phyloP scores from a whole-genome alignment of 2,329 filamentous ascomycete species.

The Cercospora sesami region DNA sequence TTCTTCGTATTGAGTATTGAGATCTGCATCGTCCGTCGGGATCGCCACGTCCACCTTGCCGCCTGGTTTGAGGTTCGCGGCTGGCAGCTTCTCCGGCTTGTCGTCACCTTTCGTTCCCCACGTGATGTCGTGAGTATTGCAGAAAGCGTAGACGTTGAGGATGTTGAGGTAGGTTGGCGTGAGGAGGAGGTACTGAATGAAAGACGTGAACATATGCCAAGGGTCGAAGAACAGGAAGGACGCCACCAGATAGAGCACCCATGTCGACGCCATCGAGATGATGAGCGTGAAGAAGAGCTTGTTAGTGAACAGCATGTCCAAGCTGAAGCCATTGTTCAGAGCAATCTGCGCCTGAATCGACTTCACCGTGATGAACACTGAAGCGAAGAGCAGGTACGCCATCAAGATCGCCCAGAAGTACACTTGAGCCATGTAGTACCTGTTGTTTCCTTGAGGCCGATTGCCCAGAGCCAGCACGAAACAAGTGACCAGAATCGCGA shows the following conservation, averaged over 20 bases:
- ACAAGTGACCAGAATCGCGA: slow-evolving; percentile 86
- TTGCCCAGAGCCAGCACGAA: slow-evolving; percentile 95
- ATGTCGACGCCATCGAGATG: slow-evolving; percentile 87
- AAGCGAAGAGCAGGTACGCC: slow-evolving; percentile 92
- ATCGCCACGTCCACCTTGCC: slow-evolving; percentile 90
- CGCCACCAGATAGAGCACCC: slow-evolving; percentile 86
- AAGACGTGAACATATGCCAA: slow-evolving; percentile 97
- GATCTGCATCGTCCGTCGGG: slow-evolving; percentile 85
- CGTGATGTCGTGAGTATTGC: slow-evolving; percentile 95
- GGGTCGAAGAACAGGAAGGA: slow-evolving; percentile 95
- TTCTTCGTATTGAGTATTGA: slow-evolving; percentile 91
- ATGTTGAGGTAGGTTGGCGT: slow-evolving; percentile 98
- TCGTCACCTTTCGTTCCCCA: slow-evolving; percentile 99
- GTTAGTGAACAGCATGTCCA: slow-evolving; percentile 78
- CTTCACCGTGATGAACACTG: slow-evolving; percentile 87
- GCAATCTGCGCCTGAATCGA: slow-evolving; percentile 73
- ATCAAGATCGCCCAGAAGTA: slow-evolving; percentile 97
- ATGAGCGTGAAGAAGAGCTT: slow-evolving; percentile 90
- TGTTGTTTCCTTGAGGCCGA: slow-evolving; percentile 88
- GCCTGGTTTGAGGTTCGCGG: slow-evolving; percentile 85
- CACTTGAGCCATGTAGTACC: slow-evolving; percentile 95
- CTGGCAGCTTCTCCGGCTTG: slow-evolving; percentile 86
- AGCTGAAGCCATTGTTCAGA: slow-evolving; percentile 62
- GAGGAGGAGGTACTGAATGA: slow-evolving; percentile 90
- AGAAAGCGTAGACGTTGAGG: slow-evolving; percentile 98